Conservation (phyloP, 2,329 filamentous ascomycete species). For the Trichocomaceae sp. region DNA sequence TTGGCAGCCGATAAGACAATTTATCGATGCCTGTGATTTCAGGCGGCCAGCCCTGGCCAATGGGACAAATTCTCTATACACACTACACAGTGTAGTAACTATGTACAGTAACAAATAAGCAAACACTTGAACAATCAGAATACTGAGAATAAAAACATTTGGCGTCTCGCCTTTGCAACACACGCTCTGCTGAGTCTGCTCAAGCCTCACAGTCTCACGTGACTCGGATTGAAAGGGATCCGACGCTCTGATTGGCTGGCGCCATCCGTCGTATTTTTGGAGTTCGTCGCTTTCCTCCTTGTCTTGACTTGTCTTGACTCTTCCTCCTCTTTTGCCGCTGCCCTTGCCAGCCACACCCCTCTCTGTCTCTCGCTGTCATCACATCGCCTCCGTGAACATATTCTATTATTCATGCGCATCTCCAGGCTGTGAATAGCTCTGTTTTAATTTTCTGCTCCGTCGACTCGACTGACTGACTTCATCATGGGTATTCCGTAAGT, state of each 20-base stretch:
- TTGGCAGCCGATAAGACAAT: background rate
- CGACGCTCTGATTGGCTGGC: background rate
- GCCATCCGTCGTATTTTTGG: background rate
- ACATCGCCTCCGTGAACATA: background rate
- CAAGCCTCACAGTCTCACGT: too few relatives aligned
- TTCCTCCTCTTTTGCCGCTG: background rate
- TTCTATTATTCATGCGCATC: conserved; percentile 3
- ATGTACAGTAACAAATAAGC: too few relatives aligned
- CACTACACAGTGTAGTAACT: too few relatives aligned
- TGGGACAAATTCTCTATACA: too few relatives aligned
- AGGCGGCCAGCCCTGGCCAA: background rate
- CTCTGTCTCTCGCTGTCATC: background rate
- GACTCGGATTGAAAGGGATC: background rate
- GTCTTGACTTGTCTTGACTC: background rate
- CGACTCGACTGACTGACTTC: background rate
- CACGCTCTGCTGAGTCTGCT: too few relatives aligned
- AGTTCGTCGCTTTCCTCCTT: too few relatives aligned
- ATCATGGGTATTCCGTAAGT: conserved; percentile 41
- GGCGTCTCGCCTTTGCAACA: too few relatives aligned
- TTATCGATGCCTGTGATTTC: background rate
- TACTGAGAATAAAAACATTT: too few relatives aligned
- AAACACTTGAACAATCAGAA: too few relatives aligned
- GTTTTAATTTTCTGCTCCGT: background rate
- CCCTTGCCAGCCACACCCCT: conserved; percentile 4
- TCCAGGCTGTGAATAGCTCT: background rate